Evolutionary conservation across 352 stramenopile genomes (phyloP).

Genomic region (Pythium sp.): DNA sequence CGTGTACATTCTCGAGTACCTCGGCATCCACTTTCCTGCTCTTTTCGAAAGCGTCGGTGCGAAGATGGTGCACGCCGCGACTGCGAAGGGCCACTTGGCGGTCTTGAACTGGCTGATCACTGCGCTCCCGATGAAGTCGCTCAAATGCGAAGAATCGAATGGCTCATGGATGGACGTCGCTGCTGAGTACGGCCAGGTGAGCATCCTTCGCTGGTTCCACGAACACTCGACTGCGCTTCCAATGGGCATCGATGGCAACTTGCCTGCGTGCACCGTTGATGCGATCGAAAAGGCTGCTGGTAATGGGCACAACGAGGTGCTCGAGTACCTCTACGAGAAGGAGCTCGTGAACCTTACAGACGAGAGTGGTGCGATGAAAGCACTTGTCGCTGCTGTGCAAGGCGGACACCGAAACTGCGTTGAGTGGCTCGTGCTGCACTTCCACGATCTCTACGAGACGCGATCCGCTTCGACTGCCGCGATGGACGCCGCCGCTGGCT

Average conservation of each 20-base stretch:
- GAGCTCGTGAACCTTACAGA: constrained; percentile 44
- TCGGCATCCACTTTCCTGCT: constrained; percentile 37
- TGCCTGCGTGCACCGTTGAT: constrained; percentile 46
- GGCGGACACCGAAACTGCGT: constrained; percentile 53
- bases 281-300: constrained; percentile 63
- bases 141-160: constrained; percentile 61
- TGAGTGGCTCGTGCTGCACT: constrained; percentile 54
- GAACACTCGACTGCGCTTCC: constrained; percentile 52
- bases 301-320: constrained; percentile 58
- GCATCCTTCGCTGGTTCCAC: constrained; percentile 66
- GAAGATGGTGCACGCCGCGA: constrained; percentile 64
- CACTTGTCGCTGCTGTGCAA: constrained; percentile 49
- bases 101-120: constrained; percentile 64
- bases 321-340: constrained; percentile 55
- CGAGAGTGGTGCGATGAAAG: constrained; percentile 50
- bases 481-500: constrained; percentile 52
- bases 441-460: constrained; percentile 34
- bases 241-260: constrained; percentile 50
- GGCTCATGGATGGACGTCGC: constrained; percentile 75
- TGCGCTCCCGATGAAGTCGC: constrained; percentile 53
- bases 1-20: constrained; percentile 56
- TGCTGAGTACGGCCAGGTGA: constrained; percentile 59
- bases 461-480: constrained; percentile 29
- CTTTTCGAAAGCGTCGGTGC: constrained; percentile 49
- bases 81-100: constrained; percentile 50